Conservation (phyloP, 352 stramenopile species). For the Saprolegnia parasitica region DNA sequence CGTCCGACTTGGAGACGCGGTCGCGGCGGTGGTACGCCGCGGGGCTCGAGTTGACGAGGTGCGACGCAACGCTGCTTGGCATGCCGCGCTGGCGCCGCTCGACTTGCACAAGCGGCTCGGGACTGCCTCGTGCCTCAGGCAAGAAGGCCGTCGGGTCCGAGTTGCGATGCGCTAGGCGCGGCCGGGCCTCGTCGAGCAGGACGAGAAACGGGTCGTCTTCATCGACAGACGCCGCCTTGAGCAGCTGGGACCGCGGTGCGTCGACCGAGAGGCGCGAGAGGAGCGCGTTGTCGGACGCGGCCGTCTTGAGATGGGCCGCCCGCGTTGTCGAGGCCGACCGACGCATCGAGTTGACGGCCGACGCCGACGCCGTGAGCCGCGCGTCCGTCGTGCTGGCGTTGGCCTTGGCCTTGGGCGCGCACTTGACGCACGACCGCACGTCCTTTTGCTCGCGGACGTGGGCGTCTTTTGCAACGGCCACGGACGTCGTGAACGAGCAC, state of each 20-base stretch:
- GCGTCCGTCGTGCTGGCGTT: neutral
- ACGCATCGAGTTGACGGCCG: neutral
- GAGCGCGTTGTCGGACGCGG: neutral
- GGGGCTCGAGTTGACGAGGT: neutral
- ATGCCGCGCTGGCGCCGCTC: neutral
- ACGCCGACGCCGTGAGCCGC: neutral
- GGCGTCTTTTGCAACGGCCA: neutral
- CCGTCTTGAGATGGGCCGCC: neutral
- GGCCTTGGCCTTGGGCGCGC: neutral
- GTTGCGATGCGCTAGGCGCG: neutral
- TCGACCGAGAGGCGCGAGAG: neutral
- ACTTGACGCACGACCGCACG: constrained; percentile 9
- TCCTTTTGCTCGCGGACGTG: neutral
- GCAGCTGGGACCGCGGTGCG: neutral
- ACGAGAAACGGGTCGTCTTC: neutral
- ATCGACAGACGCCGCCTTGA: neutral
- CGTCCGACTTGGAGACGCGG: neutral
- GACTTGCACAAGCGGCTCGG: neutral
- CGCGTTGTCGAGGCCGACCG: constrained; percentile 1
- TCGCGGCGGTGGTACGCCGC: neutral
- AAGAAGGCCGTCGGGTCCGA: neutral
- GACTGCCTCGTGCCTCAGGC: neutral
- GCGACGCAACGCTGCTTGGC: neutral
- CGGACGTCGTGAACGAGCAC: constrained; percentile 39
- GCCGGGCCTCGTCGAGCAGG: neutral